These are phyloP conservation scores for Knoxia roxburghii DNA, from an alignment of 257 asterid genomes.

Conservation along the genomic window DNA sequence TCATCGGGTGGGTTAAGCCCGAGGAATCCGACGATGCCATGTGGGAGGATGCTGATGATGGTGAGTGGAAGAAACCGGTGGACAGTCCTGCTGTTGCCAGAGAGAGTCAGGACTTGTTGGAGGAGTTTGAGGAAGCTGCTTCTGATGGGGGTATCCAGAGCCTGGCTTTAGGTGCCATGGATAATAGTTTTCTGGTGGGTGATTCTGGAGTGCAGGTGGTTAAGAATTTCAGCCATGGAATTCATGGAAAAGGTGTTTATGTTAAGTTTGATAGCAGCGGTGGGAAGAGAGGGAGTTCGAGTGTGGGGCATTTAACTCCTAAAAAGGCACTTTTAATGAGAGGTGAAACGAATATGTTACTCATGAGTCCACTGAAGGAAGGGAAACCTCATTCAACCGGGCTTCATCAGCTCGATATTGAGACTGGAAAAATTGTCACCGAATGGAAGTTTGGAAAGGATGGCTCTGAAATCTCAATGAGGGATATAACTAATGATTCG, in stretches of 20 bases:
- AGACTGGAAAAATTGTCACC: constrained; percentile 89
- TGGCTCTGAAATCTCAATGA: constrained; percentile 78
- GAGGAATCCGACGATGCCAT: constrained; percentile 83
- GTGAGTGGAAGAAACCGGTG: constrained; percentile 61
- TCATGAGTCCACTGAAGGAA: constrained; percentile 80
- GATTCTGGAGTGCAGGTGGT: constrained; percentile 94
- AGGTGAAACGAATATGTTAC: constrained; percentile 96
- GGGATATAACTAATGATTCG: constrained; percentile 73
- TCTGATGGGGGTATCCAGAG: constrained; percentile 89
- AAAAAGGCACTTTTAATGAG: constrained; percentile 88
- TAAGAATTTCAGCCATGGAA: constrained; percentile 94
- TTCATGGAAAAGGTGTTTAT: constrained; percentile 93
- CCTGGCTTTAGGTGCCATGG: constrained; percentile 92
- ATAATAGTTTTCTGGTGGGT: constrained; percentile 86
- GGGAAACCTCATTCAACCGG: constrained; percentile 68
- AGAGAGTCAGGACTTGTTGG: constrained; percentile 69
- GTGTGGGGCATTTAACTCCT: constrained; percentile 49
- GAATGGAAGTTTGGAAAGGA: constrained; percentile 96
- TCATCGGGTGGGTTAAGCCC: constrained; percentile 82
- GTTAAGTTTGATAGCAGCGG: constrained; percentile 63
- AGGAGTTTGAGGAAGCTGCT: constrained; percentile 90
- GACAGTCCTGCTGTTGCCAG: constrained; percentile 42
- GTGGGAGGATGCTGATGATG: constrained; percentile 95
- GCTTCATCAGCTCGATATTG: constrained; percentile 90
- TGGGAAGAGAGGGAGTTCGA: constrained; percentile 35